These are phyloP conservation scores for Artemisia annua DNA, from an alignment of 129 eudicot genomes.

Conservation along the genomic window DNA sequence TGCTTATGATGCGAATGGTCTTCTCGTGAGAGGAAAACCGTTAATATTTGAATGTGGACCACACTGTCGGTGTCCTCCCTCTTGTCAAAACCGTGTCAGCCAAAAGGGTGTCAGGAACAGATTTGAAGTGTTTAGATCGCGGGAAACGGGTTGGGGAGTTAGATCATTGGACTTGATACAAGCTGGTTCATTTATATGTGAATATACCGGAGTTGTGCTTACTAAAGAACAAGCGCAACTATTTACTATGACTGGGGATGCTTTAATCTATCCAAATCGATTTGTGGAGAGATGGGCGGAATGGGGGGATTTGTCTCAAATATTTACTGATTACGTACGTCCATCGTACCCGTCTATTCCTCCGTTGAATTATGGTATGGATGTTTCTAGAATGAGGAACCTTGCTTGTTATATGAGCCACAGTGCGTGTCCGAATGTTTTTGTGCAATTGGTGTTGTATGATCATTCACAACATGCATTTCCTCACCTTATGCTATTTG, in stretches of 20 bases:
- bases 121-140: conserved; percentile 74
- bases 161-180: conserved; percentile 72
- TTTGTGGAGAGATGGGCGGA: conserved; percentile 82
- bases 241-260: conserved; percentile 68
- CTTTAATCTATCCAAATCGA: conserved; percentile 70
- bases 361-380: conserved; percentile 79
- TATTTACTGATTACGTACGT: conserved; percentile 54
- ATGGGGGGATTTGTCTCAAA: conserved; percentile 85
- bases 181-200: conserved; percentile 81
- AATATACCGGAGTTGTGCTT: conserved; percentile 74
- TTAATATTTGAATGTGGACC: conserved; percentile 73
- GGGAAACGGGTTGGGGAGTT: conserved; percentile 87
- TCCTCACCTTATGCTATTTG: conserved; percentile 87
- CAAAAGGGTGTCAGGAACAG: conserved; percentile 63
- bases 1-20: conserved; percentile 65
- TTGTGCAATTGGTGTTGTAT: conserved; percentile 76
- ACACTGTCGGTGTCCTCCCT: conserved; percentile 60
- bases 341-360: conserved; percentile 63
- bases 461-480: conserved; percentile 72
- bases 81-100: conserved; percentile 64
- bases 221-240: conserved; percentile 66
- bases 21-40: conserved; percentile 59
- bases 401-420: conserved; percentile 93
- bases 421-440: conserved; percentile 71
- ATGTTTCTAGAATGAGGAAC: conserved; percentile 86